Conservation (phyloP, 495 filamentous ascomycete genomes). For the Venustampulla echinocandica region DNA sequence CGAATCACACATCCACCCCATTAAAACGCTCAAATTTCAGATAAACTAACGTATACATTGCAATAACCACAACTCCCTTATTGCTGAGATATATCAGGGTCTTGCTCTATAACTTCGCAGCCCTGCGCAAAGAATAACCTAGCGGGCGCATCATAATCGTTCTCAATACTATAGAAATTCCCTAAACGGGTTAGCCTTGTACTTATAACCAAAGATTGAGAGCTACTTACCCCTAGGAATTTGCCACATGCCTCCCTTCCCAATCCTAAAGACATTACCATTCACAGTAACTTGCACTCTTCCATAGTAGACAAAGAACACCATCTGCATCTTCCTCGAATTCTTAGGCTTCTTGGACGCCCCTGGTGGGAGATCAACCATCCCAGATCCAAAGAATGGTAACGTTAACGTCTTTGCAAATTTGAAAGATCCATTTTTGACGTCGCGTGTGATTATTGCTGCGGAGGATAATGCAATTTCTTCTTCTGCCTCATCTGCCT, state of each 20-base stretch:
- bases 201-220: background rate
- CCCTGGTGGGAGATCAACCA: constrained; percentile 78
- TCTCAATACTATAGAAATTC: constrained; percentile 77
- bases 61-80: too few species aligned
- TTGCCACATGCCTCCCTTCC: constrained; percentile 82
- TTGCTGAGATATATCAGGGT: too few species aligned
- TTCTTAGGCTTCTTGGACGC: constrained; percentile 83
- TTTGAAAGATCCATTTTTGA: constrained; percentile 65
- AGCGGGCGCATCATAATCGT: constrained; percentile 55
- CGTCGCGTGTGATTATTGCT: constrained; percentile 66
- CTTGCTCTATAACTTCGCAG: constrained; percentile 39
- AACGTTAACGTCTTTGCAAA: constrained; percentile 81
- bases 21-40: too few species aligned
- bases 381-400: constrained; percentile 77
- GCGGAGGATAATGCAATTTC: constrained; percentile 67
- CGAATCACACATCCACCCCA: too few species aligned
- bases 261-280: constrained; percentile 73
- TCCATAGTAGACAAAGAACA: constrained; percentile 79
- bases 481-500: constrained; percentile 42
- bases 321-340: constrained; percentile 86
- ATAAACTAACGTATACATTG: too few species aligned
- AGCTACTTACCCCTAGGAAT: constrained; percentile 77
- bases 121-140: constrained; percentile 83
- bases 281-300: constrained; percentile 68
- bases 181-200: constrained; percentile 36